A percentile compares a stretch with the other conserved stretches of the same genome.
Conservation (phyloP, 768 basidiomycete genomes). For the Trametes villosa region DNA sequence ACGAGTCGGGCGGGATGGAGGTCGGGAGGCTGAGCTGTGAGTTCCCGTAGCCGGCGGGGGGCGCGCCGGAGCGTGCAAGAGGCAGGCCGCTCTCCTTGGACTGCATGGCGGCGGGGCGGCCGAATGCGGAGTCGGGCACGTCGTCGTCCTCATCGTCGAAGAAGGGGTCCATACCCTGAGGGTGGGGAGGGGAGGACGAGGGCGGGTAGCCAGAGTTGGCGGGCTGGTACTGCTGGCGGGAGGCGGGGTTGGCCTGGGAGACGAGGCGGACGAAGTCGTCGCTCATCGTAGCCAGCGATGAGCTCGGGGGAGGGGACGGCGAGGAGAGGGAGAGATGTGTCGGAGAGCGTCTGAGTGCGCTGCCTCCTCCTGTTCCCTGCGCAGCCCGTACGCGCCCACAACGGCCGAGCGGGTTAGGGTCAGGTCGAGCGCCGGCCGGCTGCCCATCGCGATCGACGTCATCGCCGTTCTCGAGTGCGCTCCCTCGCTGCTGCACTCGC, state of each 20-base stretch:
- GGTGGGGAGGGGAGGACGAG: conserved; percentile 37
- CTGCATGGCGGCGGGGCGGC: conserved; percentile 46
- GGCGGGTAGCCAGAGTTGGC: conserved; percentile 67
- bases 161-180: conserved; percentile 85
- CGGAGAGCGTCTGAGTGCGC: no score
- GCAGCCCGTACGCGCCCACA: no score
- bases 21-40: conserved; percentile 51
- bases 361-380: no score
- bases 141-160: conserved; percentile 83
- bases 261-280: conserved; percentile 79
- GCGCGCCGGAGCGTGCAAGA: conserved; percentile 59
- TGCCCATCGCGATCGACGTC: no score
- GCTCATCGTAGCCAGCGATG: conserved; percentile 49
- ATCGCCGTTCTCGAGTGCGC: no score
- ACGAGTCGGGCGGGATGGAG: conserved; percentile 61
- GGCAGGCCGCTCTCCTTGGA: conserved; percentile 57
- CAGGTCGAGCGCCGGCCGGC: no score
- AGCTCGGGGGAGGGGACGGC: conserved; percentile 12
- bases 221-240: conserved; percentile 50
- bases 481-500: no score
- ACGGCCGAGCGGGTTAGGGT: no score
- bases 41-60: conserved; percentile 52
- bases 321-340: no score
- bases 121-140: conserved; percentile 69
- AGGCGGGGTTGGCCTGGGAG: conserved; percentile 70